phyloP scores from a whole-genome alignment of 495 filamentous ascomycete species.

The Peziza echinospora region DNA sequence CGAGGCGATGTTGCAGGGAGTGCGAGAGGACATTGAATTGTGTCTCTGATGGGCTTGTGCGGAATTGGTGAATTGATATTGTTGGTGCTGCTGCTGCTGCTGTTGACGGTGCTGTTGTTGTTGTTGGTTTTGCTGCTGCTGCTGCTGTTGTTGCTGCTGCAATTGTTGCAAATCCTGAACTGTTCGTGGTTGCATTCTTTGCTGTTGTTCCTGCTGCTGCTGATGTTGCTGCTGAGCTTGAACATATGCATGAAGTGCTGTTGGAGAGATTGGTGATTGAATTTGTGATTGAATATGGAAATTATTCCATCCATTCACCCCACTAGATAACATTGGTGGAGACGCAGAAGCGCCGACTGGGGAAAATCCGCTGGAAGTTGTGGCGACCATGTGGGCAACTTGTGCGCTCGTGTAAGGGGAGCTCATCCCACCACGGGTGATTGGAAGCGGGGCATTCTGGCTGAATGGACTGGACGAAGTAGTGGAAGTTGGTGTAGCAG shows the following conservation, averaged over 20 bases:
- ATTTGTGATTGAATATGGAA: neutral
- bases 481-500: neutral
- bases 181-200: neutral
- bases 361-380: too few species aligned
- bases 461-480: neutral
- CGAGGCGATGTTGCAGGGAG: neutral
- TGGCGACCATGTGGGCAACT: too few species aligned
- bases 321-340: neutral
- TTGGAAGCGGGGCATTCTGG: too few species aligned
- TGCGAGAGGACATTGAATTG: too few species aligned
- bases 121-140: neutral
- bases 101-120: neutral
- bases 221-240: neutral
- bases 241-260: neutral
- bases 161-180: neutral
- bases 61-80: neutral
- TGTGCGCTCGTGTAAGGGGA: too few species aligned
- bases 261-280: neutral
- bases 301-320: neutral
- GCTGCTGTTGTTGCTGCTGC: neutral
- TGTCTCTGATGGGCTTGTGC: too few species aligned
- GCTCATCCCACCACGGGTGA: too few species aligned
- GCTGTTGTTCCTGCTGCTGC: neutral
- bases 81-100: neutral
- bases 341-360: too few species aligned